Conservation (phyloP, 345 rosid species). For the Viola odorata region DNA sequence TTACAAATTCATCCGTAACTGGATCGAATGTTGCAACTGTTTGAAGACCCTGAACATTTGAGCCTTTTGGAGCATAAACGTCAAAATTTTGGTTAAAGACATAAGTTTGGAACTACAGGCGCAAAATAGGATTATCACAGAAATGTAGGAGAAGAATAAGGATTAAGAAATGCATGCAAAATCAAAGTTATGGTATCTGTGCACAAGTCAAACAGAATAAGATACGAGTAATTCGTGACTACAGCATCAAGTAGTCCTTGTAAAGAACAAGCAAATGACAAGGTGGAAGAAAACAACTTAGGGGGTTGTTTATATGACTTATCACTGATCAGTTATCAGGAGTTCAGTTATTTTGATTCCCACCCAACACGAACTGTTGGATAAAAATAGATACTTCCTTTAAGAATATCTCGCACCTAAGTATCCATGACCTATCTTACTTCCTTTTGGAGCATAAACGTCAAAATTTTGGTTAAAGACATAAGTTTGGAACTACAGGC, state of each 20-base stretch:
- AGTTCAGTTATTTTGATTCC: background rate
- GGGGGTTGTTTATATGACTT: background rate
- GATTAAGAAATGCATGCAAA: no score
- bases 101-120: background rate
- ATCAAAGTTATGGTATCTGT: no score
- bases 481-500: no score
- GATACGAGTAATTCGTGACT: no score
- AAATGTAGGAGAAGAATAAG: no score
- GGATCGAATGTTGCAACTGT: slow-evolving; percentile 88
- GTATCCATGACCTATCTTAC: background rate
- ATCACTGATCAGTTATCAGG: background rate
- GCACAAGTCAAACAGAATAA: no score
- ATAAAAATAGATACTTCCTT: background rate
- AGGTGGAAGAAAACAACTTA: no score
- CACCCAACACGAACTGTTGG: background rate
- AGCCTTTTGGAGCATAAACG: slow-evolving; percentile 41
- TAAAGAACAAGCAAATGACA: background rate
- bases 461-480: slow-evolving; percentile 4
- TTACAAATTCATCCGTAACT: slow-evolving; percentile 64
- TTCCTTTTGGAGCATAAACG: slow-evolving; percentile 39
- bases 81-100: slow-evolving; percentile 4
- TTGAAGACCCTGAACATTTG: slow-evolving; percentile 95
- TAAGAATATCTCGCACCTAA: no score
- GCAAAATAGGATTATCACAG: no score
- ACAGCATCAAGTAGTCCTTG: background rate